Base-by-base conservation (phyloP, 805 yeast genomes). In the Blastobotrys chiropterorum region DNA sequence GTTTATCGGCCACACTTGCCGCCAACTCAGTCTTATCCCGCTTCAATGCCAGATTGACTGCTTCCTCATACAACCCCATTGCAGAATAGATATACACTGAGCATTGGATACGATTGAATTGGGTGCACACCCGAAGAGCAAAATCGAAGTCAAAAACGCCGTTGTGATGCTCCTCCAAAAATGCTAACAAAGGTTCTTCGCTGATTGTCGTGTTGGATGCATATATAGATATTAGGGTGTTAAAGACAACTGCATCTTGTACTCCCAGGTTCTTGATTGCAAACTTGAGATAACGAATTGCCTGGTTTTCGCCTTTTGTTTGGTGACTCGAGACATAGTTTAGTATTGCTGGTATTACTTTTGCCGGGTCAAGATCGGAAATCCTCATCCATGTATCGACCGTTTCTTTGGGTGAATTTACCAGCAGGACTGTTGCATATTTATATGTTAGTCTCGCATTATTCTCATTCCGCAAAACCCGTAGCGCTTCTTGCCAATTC, bases 381-480 rank as follows among this genome's bases (percentile, higher is more conserved):
- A 72, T 61, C 48, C 82, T 76, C 61, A 86, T 76, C 97, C 97
- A 94, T 0, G 86, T 74, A 48, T 83, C 85, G 1, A 87, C 80
- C 0, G 96, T 88, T 11, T 74, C 76, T 26, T 71, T 72, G 0
- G 99, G 90, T 13, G 77, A 68, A 59, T 86, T 86, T 1, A 81
- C 72, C 48, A 94, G 65, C 39, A 94, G 66, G 0, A 82, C 82
- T 0, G 85, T 81, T 0, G 97, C 76, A 54, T 82, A 81, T 55
- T 78, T 77, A 68, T 89, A 87, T 3, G 86, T 76, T 6, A 80
- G 62, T 0, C 68, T 63, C 0, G 75, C 69, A 41, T 77, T 76
- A 41, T 75, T 74, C 50, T 75, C 75, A 40, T 50, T 58, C 2
- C 65, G 54, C 39, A 85, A 59, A 0, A 81, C 77, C 49, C 78